Conservation (phyloP, 805 yeast genomes). For the Pichia manshurica region DNA sequence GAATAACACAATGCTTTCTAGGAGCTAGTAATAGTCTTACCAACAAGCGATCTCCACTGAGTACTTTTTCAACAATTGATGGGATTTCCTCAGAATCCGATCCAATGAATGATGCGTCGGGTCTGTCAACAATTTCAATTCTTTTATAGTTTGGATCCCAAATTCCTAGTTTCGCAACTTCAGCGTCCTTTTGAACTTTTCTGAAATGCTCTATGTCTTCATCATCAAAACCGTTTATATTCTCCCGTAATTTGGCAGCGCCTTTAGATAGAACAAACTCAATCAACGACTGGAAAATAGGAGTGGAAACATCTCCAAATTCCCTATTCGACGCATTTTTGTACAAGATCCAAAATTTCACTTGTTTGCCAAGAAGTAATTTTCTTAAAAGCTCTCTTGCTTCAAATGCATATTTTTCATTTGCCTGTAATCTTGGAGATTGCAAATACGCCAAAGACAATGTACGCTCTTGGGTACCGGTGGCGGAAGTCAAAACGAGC, state of each 20-base stretch:
- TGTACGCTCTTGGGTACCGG: conserved; percentile 50
- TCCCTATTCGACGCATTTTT: conserved; percentile 52
- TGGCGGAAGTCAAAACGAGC: conserved; percentile 50
- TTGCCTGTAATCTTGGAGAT: conserved; percentile 44
- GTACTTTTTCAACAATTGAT: conserved; percentile 68
- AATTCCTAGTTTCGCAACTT: conserved; percentile 44
- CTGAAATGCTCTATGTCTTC: conserved; percentile 39
- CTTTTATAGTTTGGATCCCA: conserved; percentile 39
- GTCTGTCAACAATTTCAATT: conserved; percentile 22
- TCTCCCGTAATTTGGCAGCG: conserved; percentile 55
- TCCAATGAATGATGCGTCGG: conserved; percentile 29
- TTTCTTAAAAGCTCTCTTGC: conserved; percentile 58
- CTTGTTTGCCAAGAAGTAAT: conserved; percentile 57
- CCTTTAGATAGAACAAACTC: conserved; percentile 55
- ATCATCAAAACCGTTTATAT: conserved; percentile 31
- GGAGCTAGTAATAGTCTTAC: conserved; percentile 42
- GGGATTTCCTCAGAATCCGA: conserved; percentile 38
- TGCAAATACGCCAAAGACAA: conserved; percentile 61
- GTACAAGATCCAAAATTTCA: conserved; percentile 54
- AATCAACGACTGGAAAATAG: conserved; percentile 53
- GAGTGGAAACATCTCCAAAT: conserved; percentile 66
- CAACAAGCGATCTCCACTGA: conserved; percentile 73
- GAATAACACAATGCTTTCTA: conserved; percentile 50
- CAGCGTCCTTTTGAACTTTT: conserved; percentile 46
- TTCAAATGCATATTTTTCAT: conserved; percentile 47